Conservation (phyloP, 169 alveolate species). For the Perkinsus marinus region DNA sequence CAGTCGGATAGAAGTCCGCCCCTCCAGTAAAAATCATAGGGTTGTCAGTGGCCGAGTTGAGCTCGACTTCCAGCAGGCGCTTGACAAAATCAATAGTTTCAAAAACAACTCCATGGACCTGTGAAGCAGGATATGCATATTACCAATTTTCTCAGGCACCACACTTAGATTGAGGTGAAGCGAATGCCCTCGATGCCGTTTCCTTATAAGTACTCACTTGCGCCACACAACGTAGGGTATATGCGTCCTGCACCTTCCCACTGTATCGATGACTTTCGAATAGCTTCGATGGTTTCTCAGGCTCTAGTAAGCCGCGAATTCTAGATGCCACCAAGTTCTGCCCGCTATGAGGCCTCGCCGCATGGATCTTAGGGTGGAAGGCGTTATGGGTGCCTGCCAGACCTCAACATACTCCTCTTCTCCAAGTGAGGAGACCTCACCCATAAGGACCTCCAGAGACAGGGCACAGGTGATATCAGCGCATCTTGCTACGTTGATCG, state of each 20-base stretch:
- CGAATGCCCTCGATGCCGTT: no score
- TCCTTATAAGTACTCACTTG: no score
- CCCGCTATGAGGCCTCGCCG: constrained; percentile 22
- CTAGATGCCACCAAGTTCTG: constrained; percentile 23
- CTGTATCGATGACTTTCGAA: not conserved
- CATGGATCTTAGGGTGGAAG: constrained; percentile 4
- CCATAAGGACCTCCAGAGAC: constrained; percentile 5
- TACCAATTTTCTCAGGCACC: no score
- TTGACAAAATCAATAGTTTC: constrained; percentile 16
- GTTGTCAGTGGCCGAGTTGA: constrained; percentile 46
- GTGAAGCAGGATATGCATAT: no score
- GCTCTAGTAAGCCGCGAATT: not conserved
- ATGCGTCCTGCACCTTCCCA: constrained; percentile 19
- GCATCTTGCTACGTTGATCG: constrained; percentile 8
- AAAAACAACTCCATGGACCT: constrained; percentile 27
- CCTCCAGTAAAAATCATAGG: constrained; percentile 26
- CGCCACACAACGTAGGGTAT: constrained; percentile 26
- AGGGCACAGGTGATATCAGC: constrained; percentile 27
- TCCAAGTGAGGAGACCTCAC: not conserved
- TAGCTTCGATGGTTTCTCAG: not conserved
- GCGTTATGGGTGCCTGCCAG: constrained; percentile 5
- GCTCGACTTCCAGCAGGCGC: constrained; percentile 25
- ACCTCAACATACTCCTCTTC: not conserved
- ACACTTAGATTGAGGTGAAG: no score
- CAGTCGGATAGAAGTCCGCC: not conserved